These are phyloP conservation scores for Trichosporon sp. DNA, from an alignment of 1,284 basidiomycete species.

Conservation along the genomic window DNA sequence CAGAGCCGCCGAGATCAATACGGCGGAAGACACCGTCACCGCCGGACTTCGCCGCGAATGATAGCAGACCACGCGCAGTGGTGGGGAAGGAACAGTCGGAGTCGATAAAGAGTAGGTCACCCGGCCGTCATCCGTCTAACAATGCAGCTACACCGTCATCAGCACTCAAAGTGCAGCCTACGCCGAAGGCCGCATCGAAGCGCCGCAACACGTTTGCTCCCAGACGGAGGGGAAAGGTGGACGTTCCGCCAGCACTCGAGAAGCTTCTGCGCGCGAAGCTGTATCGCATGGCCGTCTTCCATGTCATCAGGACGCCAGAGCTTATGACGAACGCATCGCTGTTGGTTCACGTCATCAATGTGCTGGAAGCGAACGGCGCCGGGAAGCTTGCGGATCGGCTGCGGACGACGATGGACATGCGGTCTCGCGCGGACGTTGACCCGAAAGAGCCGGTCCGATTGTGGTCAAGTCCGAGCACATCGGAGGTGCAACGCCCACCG, in stretches of 20 bases:
- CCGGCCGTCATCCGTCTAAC: neutral
- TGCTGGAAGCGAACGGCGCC: conserved; percentile 26
- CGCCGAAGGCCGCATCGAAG: neutral
- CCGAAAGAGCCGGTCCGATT: neutral
- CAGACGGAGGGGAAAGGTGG: neutral
- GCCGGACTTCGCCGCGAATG: neutral
- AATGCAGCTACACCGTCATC: neutral
- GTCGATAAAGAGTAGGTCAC: neutral
- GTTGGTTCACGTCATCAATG: conserved; percentile 17
- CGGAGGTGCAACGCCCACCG: conserved; percentile 4
- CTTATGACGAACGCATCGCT: conserved; percentile 23
- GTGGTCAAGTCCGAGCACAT: neutral
- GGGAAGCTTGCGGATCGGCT: conserved; percentile 33
- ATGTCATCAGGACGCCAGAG: conserved; percentile 29
- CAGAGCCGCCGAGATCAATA: neutral
- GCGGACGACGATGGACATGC: conserved; percentile 18
- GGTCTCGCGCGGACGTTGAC: neutral
- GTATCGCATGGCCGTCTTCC: conserved; percentile 34
- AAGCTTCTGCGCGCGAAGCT: conserved; percentile 31
- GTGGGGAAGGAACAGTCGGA: neutral
- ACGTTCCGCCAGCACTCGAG: conserved; percentile 23
- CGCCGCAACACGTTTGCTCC: neutral
- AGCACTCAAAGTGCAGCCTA: neutral
- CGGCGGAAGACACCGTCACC: neutral
- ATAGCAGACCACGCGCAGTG: neutral